Base-by-base conservation (phyloP, 352 stramenopile species). In the Pythium aquatile region DNA sequence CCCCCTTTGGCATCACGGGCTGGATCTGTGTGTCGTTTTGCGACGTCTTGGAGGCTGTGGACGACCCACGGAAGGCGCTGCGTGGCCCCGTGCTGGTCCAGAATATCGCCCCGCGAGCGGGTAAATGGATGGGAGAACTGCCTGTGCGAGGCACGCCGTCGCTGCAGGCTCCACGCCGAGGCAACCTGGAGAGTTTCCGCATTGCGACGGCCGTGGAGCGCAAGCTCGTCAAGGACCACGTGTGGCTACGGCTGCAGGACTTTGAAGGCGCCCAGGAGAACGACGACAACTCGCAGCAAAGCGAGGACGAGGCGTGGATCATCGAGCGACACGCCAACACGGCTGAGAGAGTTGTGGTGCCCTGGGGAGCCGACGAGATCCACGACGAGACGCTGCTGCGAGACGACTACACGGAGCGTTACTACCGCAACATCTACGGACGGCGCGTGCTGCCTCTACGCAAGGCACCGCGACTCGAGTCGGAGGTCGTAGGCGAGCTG, bases 251-350 rank as follows among this genome's bases (percentile, higher is more conserved):
- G 4, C 39, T 72, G 32, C 42, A 63, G 56, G 54, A 58, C 10
- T 58, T 63, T 65, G 59, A 72, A 55, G 60, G 65, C 16, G 68
- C 58, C 3, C 55, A 65, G 28, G 37, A 44, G 11, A 63, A 66
- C 16, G 44, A 70, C 1, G 53, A 72, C 30, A 35, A 42, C 44
- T 5, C 49, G 14, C 53, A 66, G 9, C 51, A 75, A 32, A 26
- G 16, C 17, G 58, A 75, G 17, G 57, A 55, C 42, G 77, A 87
- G 61, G 81, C 79, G 10, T 93, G 84, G 84, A 73, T 93, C 20
- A 83, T 93, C 35, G 84, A 93, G 56, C 81, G 81, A 29, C 89
- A 93, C 66, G 81, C 78, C 5, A 87, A 90, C 40, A 86, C 81
- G 32, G 78, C 73, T 32, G 78, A 90, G 53, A 75, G 79, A 24